phyloP scores from a whole-genome alignment of 768 basidiomycete genomes.

The Boletus rufocinnamomeus region DNA sequence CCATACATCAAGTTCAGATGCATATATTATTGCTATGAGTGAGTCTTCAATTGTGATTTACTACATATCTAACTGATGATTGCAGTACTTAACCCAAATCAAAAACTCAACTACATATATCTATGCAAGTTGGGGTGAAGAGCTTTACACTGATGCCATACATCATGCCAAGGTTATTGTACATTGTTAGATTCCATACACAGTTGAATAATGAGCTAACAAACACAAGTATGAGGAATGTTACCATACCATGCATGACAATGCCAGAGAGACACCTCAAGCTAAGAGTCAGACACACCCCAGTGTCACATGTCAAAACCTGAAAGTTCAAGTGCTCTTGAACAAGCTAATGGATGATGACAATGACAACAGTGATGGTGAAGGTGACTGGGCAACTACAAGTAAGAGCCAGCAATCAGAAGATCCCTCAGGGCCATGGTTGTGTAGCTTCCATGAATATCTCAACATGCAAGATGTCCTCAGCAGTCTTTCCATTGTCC shows the following conservation, averaged over 20 bases:
- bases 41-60: background rate
- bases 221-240: background rate
- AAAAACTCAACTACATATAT: background rate
- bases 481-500: background rate
- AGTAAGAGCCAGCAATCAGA: background rate
- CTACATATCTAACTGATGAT: background rate
- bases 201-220: background rate
- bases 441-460: background rate
- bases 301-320: background rate
- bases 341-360: background rate
- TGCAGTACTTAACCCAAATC: background rate
- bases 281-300: background rate
- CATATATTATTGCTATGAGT: background rate
- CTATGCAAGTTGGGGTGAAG: too few relatives aligned
- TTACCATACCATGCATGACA: background rate
- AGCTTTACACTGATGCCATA: too few relatives aligned
- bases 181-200: background rate
- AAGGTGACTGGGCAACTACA: background rate
- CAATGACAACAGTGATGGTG: background rate
- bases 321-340: background rate
- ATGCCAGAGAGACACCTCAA: background rate
- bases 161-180: background rate
- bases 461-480: background rate
- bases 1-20: background rate
- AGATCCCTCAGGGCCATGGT: background rate